Conservation (phyloP, 306 rosid species). For the Lablab purpureus region DNA sequence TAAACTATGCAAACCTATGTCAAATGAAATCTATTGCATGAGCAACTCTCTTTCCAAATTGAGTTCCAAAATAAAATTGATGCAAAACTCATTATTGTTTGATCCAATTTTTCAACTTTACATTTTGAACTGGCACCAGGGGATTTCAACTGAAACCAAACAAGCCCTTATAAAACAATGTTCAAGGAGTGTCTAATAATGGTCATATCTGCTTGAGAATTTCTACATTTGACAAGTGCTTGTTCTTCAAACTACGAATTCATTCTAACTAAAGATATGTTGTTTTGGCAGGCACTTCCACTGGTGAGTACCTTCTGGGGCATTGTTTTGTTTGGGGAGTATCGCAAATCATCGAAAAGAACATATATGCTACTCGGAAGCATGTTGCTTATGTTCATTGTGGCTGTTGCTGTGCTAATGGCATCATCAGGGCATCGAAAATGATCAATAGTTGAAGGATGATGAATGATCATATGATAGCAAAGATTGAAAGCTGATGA, state of each 20-base stretch:
- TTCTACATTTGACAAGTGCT: neutral
- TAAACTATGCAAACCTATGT: too few relatives aligned
- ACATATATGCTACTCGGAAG: slow-evolving; percentile 65
- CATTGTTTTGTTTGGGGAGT: slow-evolving; percentile 76
- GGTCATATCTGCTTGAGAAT: too few relatives aligned
- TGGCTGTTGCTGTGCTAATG: slow-evolving; percentile 78
- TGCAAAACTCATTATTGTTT: too few relatives aligned
- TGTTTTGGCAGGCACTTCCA: slow-evolving; percentile 79
- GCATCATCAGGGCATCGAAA: slow-evolving; percentile 85
- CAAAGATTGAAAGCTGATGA: neutral
- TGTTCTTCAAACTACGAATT: neutral
- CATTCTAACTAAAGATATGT: slow-evolving; percentile 2
- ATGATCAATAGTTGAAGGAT: slow-evolving; percentile 36
- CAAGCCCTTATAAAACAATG: neutral
- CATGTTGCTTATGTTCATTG: slow-evolving; percentile 84
- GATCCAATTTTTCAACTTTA: too few relatives aligned
- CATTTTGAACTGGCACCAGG: too few relatives aligned
- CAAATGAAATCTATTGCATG: too few relatives aligned
- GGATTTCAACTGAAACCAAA: too few relatives aligned
- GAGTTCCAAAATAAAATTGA: too few relatives aligned
- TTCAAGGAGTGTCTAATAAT: too few relatives aligned
- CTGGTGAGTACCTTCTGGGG: slow-evolving; percentile 97
- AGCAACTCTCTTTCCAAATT: too few relatives aligned
- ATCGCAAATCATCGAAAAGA: slow-evolving; percentile 78
- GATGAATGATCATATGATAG: neutral